Base-by-base conservation (phyloP, 179 eudicot species). In the Gypsophila paniculata region DNA sequence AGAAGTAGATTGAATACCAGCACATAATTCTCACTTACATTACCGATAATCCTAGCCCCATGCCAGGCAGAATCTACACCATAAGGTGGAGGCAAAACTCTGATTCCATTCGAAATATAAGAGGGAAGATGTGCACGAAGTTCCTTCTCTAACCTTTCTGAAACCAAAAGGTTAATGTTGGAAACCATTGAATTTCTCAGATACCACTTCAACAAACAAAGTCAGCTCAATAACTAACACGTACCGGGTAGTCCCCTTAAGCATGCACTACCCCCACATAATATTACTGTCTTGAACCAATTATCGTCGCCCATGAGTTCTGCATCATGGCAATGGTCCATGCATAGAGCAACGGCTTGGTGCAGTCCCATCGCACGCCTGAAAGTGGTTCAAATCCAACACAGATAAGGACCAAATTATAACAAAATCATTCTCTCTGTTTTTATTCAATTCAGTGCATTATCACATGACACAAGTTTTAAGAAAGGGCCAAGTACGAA, bases 141-240 rank as follows among this genome's bases (percentile, higher is more conserved):
- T 82, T 93, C 98, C 80, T 87, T 93, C 73, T 87, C 91, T 76
- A 93, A 81, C 79, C 98, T 87, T 75, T 83, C 98, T 93, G 95
- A 65, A 71, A 29, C 11, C 55, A n/a, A 66, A 10, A 36, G 34
- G 11, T 60, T 48, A 69, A 46, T 52, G 38, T 65, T n/a, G n/a
- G n/a, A 67, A 67, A 25, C 18, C 8, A 14, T 3, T 26, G 6
- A 34, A 26, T 14, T 25, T 21, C 38, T n/a, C 12, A 34, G 48
- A 21, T 12, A 19, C 39, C 25, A 44, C 19, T 66, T 26, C 65
- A 14, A 58, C 15, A 19, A 39, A 23, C 46, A 23, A 51, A 38
- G 39, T 29, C 23, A 23, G 67, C 65, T 34, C 55, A 51, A 6
- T 38, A 63, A 26, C 8, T 14, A 60, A 60, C 32, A 60, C 13